These are phyloP conservation scores for Diutina scorzettiae DNA, from an alignment of 1,139 yeast genomes.

Conservation along the genomic window DNA sequence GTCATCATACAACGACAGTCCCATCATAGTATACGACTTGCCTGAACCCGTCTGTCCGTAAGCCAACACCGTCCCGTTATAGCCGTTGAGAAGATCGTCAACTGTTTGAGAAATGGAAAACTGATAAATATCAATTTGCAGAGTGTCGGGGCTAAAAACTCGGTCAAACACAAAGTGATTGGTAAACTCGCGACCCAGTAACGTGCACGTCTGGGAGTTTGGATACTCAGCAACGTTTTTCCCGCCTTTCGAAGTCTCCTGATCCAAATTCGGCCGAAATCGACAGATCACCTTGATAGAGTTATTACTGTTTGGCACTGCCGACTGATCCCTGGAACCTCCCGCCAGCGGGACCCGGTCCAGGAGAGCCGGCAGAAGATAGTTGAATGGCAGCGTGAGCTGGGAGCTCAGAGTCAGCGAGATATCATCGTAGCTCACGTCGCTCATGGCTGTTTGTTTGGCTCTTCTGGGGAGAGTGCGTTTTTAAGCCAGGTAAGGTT, in stretches of 20 bases:
- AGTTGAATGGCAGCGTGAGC: constrained; percentile 5
- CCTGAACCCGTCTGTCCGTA: constrained; percentile 91
- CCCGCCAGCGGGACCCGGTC: constrained; percentile 5
- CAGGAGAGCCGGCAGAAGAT: not conserved
- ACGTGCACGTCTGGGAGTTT: not conserved
- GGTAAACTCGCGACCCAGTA: constrained; percentile 3
- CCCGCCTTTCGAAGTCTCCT: not conserved
- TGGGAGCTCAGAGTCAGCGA: constrained; percentile 4
- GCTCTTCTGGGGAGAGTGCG: not conserved
- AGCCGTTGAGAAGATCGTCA: constrained; percentile 64
- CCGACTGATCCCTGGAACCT: not conserved
- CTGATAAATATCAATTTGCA: constrained; percentile 53
- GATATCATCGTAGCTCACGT: constrained; percentile 5
- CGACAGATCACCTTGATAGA: constrained; percentile 4
- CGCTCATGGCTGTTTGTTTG: not conserved
- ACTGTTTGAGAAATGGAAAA: constrained; percentile 47
- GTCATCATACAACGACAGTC: constrained; percentile 23
- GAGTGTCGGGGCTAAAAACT: constrained; percentile 39
- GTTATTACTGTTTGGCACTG: not conserved
- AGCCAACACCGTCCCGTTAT: constrained; percentile 75
- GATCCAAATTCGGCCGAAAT: constrained; percentile 1
- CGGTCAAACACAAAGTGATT: constrained; percentile 48
- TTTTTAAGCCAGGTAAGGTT: no score
- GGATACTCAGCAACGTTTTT: not conserved
- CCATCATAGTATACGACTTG: constrained; percentile 64